Conservation (phyloP, 2,329 filamentous ascomycete genomes). For the Arthrinium puccinioides region DNA sequence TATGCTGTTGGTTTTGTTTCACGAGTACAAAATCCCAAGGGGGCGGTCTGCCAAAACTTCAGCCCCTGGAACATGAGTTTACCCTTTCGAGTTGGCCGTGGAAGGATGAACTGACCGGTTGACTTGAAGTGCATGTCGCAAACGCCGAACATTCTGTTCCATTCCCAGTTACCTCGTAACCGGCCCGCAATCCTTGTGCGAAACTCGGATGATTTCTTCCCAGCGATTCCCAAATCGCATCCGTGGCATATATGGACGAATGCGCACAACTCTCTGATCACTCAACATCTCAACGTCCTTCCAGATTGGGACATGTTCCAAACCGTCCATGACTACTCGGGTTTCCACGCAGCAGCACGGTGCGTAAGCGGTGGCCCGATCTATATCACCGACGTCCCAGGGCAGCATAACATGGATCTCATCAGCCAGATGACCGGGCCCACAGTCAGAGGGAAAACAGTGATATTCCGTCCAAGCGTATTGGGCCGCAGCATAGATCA, state of each 20-base stretch:
- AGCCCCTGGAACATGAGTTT: no score
- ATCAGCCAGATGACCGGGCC: slow-evolving; percentile 75
- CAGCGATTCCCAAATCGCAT: slow-evolving; percentile 70
- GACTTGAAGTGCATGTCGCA: slow-evolving; percentile 98
- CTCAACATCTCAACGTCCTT: slow-evolving; percentile 75
- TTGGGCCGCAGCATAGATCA: slow-evolving; percentile 65
- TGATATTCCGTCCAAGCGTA: slow-evolving; percentile 73
- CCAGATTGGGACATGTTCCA: slow-evolving; percentile 78
- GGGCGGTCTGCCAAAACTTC: no score
- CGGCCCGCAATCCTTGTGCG: slow-evolving; percentile 68
- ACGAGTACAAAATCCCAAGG: no score
- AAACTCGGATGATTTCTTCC: slow-evolving; percentile 91
- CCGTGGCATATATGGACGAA: slow-evolving; percentile 96
- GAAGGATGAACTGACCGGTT: no score
- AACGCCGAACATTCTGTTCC: slow-evolving; percentile 77
- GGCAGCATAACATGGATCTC: slow-evolving; percentile 67
- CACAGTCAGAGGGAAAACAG: slow-evolving; percentile 63
- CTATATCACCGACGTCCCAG: slow-evolving; percentile 88
- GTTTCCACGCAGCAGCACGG: slow-evolving; percentile 83
- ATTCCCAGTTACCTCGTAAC: slow-evolving; percentile 72
- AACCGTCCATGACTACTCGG: slow-evolving; percentile 59
- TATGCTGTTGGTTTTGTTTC: no score
- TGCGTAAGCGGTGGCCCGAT: slow-evolving; percentile 88
- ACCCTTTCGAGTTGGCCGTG: no score
- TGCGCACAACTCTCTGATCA: slow-evolving; percentile 79